Evolutionary conservation across 768 basidiomycete genomes (phyloP).

Genomic region (Pulveroboletus sp.): DNA sequence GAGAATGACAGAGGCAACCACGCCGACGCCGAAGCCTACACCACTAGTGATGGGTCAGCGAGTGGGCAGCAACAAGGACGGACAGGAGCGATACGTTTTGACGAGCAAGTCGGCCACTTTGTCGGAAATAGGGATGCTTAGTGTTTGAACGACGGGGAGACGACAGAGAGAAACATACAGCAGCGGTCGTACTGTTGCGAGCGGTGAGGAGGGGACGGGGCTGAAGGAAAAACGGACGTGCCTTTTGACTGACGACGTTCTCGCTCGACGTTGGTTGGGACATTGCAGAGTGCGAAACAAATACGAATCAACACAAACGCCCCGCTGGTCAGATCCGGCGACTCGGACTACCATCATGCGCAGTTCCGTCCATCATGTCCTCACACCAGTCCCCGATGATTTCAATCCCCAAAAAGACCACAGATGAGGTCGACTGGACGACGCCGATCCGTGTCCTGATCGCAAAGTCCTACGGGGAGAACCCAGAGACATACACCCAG

Average conservation of each 20-base stretch:
- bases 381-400: constrained; percentile 84
- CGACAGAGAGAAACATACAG: constrained; percentile 50
- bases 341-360: background rate
- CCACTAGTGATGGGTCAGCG: constrained; percentile 46
- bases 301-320: constrained; percentile 15
- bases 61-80: background rate
- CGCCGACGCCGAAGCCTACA: constrained; percentile 84
- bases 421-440: constrained; percentile 96
- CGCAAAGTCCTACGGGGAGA: constrained; percentile 89
- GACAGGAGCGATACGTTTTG: constrained; percentile 59
- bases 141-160: constrained; percentile 19
- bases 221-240: constrained; percentile 22
- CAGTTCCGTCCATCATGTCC: constrained; percentile 45
- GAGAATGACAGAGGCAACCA: constrained; percentile 83
- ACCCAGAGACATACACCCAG: constrained; percentile 78
- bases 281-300: constrained; percentile 30
- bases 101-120: constrained; percentile 75
- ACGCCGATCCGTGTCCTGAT: constrained; percentile 81
- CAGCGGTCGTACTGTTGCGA: constrained; percentile 73
- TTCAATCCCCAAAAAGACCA: constrained; percentile 89
- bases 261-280: constrained; percentile 79
- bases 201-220: background rate
- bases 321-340: background rate
- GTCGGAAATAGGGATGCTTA: constrained; percentile 17
- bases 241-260: constrained; percentile 88